These are phyloP conservation scores for Rhodosporidiobolus sp. DNA, from an alignment of 768 basidiomycete genomes.

Conservation along the genomic window DNA sequence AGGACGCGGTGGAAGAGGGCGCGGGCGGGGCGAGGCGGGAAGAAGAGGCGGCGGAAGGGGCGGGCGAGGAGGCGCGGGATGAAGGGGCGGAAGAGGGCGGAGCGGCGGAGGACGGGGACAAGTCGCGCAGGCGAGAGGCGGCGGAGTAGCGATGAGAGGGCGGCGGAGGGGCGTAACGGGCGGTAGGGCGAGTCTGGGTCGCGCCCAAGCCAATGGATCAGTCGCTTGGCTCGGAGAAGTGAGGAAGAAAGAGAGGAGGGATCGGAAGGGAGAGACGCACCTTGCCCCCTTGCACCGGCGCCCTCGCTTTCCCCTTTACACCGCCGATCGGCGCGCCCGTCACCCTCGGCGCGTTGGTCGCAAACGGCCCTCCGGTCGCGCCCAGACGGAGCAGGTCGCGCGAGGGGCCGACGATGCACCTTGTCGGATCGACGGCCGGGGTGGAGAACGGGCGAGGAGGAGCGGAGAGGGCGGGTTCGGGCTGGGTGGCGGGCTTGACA, in stretches of 20 bases:
- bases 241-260: background rate
- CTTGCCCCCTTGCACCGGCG: background rate
- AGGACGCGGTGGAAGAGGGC: background rate
- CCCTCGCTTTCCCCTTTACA: background rate
- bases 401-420: background rate
- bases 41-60: background rate
- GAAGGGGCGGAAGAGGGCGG: background rate
- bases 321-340: background rate
- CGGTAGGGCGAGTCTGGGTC: constrained; percentile 10
- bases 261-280: background rate
- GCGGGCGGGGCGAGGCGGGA: background rate
- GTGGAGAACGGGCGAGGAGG: constrained; percentile 19
- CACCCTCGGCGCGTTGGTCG: constrained; percentile 23
- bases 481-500: too few relatives aligned
- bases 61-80: constrained; percentile 22
- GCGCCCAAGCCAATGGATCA: too few relatives aligned
- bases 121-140: constrained; percentile 15
- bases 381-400: background rate
- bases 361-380: constrained; percentile 11
- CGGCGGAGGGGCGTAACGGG: constrained; percentile 11
- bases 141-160: constrained; percentile 8
- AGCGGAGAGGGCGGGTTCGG: too few relatives aligned
- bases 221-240: too few relatives aligned
- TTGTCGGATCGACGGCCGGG: constrained; percentile 5
- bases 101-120: constrained; percentile 3